phyloP scores from a whole-genome alignment of 2,329 filamentous ascomycete genomes.

The Fusarium foetens region DNA sequence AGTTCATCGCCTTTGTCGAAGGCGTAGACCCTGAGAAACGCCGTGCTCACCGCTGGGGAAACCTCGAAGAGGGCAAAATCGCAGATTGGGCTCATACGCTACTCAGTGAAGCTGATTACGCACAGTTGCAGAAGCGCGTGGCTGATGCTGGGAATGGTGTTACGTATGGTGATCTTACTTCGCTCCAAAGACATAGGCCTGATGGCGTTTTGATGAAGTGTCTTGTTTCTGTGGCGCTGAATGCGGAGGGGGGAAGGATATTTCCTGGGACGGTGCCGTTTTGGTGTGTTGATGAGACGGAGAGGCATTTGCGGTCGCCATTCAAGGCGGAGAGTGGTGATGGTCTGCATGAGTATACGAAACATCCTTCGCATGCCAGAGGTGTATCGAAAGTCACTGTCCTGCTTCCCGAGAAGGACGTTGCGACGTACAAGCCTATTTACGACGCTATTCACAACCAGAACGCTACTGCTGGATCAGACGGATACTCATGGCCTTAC shows the following conservation, averaged over 20 bases:
- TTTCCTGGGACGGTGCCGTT: slow-evolving; percentile 67
- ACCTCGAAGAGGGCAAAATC: slow-evolving; percentile 58
- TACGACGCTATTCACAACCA: slow-evolving; percentile 46
- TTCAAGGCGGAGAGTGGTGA: slow-evolving; percentile 42
- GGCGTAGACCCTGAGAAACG: slow-evolving; percentile 53
- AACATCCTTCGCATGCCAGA: slow-evolving; percentile 62
- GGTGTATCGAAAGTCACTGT: slow-evolving; percentile 61
- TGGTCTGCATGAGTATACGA: slow-evolving; percentile 38
- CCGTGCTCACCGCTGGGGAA: slow-evolving; percentile 67
- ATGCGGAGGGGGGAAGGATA: slow-evolving; percentile 33
- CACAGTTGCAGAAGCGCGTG: slow-evolving; percentile 51
- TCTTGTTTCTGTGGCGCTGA: slow-evolving; percentile 61
- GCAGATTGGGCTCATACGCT: slow-evolving; percentile 71
- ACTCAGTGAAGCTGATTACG: slow-evolving; percentile 49
- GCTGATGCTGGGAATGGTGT: slow-evolving; percentile 47
- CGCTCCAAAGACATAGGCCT: slow-evolving; percentile 63
- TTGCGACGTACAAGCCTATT: slow-evolving; percentile 30
- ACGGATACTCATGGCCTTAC: slow-evolving; percentile 32
- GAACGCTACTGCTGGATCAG: background rate
- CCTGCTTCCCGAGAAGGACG: slow-evolving; percentile 43
- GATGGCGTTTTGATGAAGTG: slow-evolving; percentile 69
- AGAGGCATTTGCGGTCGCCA: slow-evolving; percentile 65
- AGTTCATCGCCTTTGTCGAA: slow-evolving; percentile 71
- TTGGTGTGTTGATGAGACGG: slow-evolving; percentile 72
- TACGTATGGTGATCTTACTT: slow-evolving; percentile 59